A percentile compares a stretch with the other conserved stretches of the same genome.
Conservation (phyloP, 1,284 basidiomycete species). For the Pascua guehoae region DNA sequence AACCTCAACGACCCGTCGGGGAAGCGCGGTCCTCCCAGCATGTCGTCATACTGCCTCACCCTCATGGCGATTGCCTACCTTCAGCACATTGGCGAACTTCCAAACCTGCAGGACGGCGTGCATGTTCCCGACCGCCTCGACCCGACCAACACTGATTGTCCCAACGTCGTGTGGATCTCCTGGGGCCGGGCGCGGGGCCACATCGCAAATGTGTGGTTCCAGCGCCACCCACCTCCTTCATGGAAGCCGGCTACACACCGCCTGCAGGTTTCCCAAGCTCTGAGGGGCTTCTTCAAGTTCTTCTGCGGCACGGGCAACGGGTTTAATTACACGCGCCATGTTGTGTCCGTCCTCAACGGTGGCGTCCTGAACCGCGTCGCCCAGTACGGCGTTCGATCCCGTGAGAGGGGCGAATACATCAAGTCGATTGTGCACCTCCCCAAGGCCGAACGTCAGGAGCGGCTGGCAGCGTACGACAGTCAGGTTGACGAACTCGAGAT, state of each 20-base stretch:
- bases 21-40: slow-evolving; percentile 26
- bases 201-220: slow-evolving; percentile 32
- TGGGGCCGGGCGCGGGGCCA: slow-evolving; percentile 38
- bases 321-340: slow-evolving; percentile 24
- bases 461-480: too few relatives aligned
- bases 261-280: slow-evolving; percentile 32
- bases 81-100: slow-evolving; percentile 36
- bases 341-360: slow-evolving; percentile 39
- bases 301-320: slow-evolving; percentile 15
- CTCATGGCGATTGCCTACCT: slow-evolving; percentile 49
- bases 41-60: slow-evolving; percentile 49
- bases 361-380: slow-evolving; percentile 23
- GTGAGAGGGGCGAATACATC: background rate
- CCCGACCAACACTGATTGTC: background rate
- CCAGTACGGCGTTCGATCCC: background rate
- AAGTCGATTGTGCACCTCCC: too few relatives aligned
- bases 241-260: slow-evolving; percentile 22
- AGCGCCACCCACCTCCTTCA: slow-evolving; percentile 13
- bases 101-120: slow-evolving; percentile 42
- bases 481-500: too few relatives aligned
- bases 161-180: slow-evolving; percentile 35
- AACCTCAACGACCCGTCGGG: slow-evolving; percentile 46
- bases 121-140: slow-evolving; percentile 1
- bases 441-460: too few relatives aligned
- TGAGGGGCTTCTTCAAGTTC: slow-evolving; percentile 39